Conservation (phyloP, 106 monocot genomes). For the Narthecium ossifragum region DNA sequence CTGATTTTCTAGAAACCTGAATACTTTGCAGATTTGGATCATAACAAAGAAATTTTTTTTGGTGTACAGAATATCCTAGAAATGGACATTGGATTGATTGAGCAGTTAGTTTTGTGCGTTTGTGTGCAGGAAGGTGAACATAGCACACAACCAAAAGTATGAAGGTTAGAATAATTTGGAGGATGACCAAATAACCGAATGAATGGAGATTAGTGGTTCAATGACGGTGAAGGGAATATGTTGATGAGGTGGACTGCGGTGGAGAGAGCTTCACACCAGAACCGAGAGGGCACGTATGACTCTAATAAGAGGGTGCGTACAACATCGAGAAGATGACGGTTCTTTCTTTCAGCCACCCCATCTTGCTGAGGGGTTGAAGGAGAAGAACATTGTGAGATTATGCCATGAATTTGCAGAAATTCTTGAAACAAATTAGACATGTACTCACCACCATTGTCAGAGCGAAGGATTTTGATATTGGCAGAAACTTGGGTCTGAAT, state of each 20-base stretch:
- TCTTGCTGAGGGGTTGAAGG: constrained; percentile 9
- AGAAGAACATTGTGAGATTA: constrained; percentile 8
- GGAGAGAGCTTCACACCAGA: constrained; percentile 2
- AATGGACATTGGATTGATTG: constrained; percentile 3
- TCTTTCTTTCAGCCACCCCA: constrained; percentile 12
- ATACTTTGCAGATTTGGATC: background rate
- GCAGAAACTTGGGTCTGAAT: background rate
- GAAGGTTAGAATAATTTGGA: background rate
- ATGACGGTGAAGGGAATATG: background rate
- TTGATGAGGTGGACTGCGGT: constrained; percentile 10
- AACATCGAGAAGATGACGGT: no score
- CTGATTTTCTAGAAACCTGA: constrained; percentile 14
- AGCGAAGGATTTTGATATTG: constrained; percentile 8
- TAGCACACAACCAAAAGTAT: constrained; percentile 8
- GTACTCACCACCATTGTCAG: constrained; percentile 5
- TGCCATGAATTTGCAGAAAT: no score
- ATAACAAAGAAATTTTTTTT: no score
- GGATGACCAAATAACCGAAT: background rate
- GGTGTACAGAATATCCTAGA: constrained; percentile 2
- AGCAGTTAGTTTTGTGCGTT: constrained; percentile 5
- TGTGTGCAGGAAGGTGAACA: constrained; percentile 7
- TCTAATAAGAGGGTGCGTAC: no score
- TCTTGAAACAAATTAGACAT: constrained; percentile 7
- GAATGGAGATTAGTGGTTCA: constrained; percentile 8
- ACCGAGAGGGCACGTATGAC: no score